phyloP scores from a whole-genome alignment of 768 basidiomycete species.

The Termitomyces sp. region DNA sequence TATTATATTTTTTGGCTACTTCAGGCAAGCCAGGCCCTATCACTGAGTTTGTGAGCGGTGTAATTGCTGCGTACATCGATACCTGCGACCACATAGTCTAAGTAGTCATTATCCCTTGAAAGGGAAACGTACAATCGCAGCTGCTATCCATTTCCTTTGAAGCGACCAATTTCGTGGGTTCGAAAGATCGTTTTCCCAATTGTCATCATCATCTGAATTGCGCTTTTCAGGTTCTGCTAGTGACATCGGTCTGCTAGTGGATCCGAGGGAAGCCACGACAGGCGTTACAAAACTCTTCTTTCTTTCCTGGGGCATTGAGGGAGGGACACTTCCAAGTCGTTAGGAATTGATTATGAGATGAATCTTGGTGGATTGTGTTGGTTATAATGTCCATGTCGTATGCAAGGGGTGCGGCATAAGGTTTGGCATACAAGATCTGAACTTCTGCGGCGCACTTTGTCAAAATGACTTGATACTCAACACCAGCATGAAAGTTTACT shows the following conservation, averaged over 20 bases:
- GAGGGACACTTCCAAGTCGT: no score
- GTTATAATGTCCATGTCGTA: no score
- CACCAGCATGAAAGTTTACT: no score
- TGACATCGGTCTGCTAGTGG: background rate
- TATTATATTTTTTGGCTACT: slow-evolving; percentile 47
- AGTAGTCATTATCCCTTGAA: background rate
- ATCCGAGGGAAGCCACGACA: background rate
- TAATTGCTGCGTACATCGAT: slow-evolving; percentile 55
- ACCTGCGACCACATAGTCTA: slow-evolving; percentile 30
- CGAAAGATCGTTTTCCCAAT: slow-evolving; percentile 55
- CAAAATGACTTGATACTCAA: no score
- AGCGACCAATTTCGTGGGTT: slow-evolving; percentile 67
- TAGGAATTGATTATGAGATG: no score
- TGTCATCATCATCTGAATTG: slow-evolving; percentile 37
- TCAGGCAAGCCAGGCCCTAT: slow-evolving; percentile 69
- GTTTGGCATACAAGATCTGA: no score
- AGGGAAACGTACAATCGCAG: slow-evolving; percentile 41
- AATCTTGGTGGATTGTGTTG: no score
- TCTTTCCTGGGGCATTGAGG: background rate
- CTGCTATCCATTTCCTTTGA: slow-evolving; percentile 55
- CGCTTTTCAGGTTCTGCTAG: slow-evolving; percentile 13
- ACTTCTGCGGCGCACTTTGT: no score
- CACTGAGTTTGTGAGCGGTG: slow-evolving; percentile 48
- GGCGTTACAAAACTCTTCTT: background rate
- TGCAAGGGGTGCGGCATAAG: no score